Evolutionary conservation across 2,329 filamentous ascomycete genomes (phyloP).

Genomic region (Keithomyces neogunnii): DNA sequence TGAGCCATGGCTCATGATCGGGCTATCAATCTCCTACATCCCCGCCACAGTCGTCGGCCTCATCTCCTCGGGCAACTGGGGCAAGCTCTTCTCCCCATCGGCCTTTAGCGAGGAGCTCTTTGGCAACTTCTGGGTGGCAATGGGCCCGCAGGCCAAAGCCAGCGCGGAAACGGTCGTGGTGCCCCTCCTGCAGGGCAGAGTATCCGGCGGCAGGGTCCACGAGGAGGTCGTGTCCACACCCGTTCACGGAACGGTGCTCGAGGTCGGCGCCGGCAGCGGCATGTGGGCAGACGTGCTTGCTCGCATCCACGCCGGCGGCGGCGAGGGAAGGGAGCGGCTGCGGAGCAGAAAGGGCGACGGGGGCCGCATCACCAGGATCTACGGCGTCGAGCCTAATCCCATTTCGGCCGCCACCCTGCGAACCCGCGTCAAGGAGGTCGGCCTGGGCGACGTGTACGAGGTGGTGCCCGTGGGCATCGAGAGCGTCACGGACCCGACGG

Average conservation of each 20-base stretch:
- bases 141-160: slow-evolving; percentile 42
- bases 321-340: slow-evolving; percentile 7
- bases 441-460: slow-evolving; percentile 49
- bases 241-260: slow-evolving; percentile 45
- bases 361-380: slow-evolving; percentile 37
- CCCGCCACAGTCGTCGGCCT: slow-evolving; percentile 40
- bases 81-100: slow-evolving; percentile 31
- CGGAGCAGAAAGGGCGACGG: slow-evolving; percentile 8
- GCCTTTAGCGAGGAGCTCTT: slow-evolving; percentile 47
- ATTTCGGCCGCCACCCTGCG: slow-evolving; percentile 41
- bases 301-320: slow-evolving; percentile 14
- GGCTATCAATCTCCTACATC: slow-evolving; percentile 37
- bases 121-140: slow-evolving; percentile 48
- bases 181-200: slow-evolving; percentile 45
- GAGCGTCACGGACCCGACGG: slow-evolving; percentile 34
- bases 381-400: slow-evolving; percentile 56
- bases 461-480: slow-evolving; percentile 56
- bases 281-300: slow-evolving; percentile 51
- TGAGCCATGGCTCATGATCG: slow-evolving; percentile 46
- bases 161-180: slow-evolving; percentile 34
- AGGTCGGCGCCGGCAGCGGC: slow-evolving; percentile 54
- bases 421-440: slow-evolving; percentile 38
- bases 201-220: slow-evolving; percentile 26
- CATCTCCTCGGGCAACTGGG: slow-evolving; percentile 22
- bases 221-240: slow-evolving; percentile 25